Evolutionary conservation across 2,329 filamentous ascomycete species (phyloP), one percentile per base, ranked within the genome.

Genomic region (Sporothrix brasiliensis): DNA sequence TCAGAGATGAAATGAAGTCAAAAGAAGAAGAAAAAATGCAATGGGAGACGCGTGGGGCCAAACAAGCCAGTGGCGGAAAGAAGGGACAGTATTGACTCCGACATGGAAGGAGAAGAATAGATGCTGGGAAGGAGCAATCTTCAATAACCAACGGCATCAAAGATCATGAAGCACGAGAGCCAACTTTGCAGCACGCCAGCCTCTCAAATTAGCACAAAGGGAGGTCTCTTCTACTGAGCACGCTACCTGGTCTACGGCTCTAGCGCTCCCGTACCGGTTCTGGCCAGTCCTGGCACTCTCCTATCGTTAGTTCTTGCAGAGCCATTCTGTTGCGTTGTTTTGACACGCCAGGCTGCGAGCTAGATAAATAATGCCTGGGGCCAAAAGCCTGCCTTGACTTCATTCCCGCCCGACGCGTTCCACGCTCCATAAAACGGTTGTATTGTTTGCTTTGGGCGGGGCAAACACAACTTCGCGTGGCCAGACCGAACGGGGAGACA

Each of bases 251-350:
- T 19, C 52, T 50, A 52, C 19, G 11, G 44, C 16, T 60, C 44
- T 69, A 69, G 67, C 67, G 67, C 47, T 69, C 67, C 67, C 67
- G 67, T 47, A 61, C 47, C 56, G 47, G 41, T 69, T 41, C 24
- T 69, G 52, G 21, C 47, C 63, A 52, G 27, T 30, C 50, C 61
- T 10, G 60, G 39, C 41, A 30, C 21, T 2, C 41, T 39, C 67
- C 47, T 44, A 63, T 61, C 53, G 44, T 61, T 61, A 61, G 54
- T 49, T 21, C 24, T 44, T 10, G 10, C 1, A 16, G 41, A 44
- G 44, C 13, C 47, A 2, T 19, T 34, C 52, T 11, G 27, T 69
- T 44, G 67, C 67, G 67, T 54, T 52, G 30, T 53, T 13, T 49
- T 24, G 24, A 49, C 39, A 68, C 50, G 34, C 34, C 27, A n/a